Evolutionary conservation across 495 filamentous ascomycete species (phyloP), one percentile per base, ranked within the genome.

Genomic region (Neurospora cerealis): DNA sequence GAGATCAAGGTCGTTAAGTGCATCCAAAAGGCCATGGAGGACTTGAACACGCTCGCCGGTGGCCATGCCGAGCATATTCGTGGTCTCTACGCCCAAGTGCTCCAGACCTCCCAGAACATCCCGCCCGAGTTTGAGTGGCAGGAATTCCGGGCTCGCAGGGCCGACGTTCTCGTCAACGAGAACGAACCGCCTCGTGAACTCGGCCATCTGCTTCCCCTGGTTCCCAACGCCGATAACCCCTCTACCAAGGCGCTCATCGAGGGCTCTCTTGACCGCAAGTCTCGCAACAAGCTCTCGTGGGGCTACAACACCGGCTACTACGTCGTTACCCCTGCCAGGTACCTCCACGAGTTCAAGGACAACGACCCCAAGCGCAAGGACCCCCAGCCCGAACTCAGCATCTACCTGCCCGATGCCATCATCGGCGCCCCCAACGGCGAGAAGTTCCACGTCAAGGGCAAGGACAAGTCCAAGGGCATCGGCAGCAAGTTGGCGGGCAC

Each of bases 381-480:
- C 74, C 94, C 95, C 8, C 81, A 84, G 34, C 96, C 95, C 0
- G 94, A 98, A 80, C 85, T 94, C 10, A 94, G 92, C 32, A 90
- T 99, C 71, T 99, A 94, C 80, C 89, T 99, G 9, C 96, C 96
- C 62, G 96, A 99, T 79, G 96, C 95, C 78, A 83, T 88, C 34
- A 86, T 98, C 73, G 93, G 95, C 72, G 86, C 86, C 5, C 86
- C 93, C 48, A 88, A 86, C 75, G 94, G 91, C 54, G 86, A 88
- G 75, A 97, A 97, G 80, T 98, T 99, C 89, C 91, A 88, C 77
- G 86, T 99, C 80, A 97, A 97, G 85, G 96, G 96, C 77, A 99
- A 98, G 83, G 93, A 98, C 78, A 88, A 82, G 71, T 83, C 83
- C 72, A 83, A 82, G 74, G 82, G 80, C 62, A 75, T 89, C 71